Evolutionary conservation across 148 eudicot genomes (phyloP).

Genomic region (Chenopodium berlandieri): DNA sequence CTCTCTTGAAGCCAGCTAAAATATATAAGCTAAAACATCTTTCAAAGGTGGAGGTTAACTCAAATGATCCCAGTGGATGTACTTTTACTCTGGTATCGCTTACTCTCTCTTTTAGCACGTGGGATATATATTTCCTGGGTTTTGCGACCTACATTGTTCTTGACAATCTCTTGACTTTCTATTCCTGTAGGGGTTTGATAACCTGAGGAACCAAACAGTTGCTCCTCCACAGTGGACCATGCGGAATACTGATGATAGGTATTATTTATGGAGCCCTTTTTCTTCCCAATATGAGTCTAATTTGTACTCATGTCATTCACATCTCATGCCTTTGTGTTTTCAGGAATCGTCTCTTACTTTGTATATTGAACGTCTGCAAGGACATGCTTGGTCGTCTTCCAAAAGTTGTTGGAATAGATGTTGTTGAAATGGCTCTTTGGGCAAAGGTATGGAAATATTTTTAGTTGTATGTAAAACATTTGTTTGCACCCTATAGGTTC

Average conservation of each 20-base stretch:
- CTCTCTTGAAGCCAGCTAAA: conserved; percentile 70
- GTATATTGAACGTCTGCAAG: conserved; percentile 78
- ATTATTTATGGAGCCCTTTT: conserved; percentile 8
- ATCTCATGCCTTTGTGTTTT: conserved; percentile 19
- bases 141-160: background rate
- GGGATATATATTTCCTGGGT: background rate
- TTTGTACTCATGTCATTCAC: background rate
- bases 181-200: conserved; percentile 79
- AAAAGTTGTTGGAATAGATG: conserved; percentile 95
- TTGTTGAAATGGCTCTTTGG: conserved; percentile 99
- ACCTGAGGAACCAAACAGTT: conserved; percentile 91
- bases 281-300: background rate
- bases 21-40: conserved; percentile 90
- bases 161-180: background rate
- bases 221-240: conserved; percentile 98
- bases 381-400: conserved; percentile 81
- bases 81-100: conserved; percentile 74
- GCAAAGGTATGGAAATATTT: conserved; percentile 63
- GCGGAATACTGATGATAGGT: conserved; percentile 99
- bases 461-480: background rate
- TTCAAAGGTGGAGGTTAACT: conserved; percentile 80
- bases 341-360: conserved; percentile 83
- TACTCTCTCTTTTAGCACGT: conserved; percentile 10
- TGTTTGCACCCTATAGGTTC: background rate
- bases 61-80: conserved; percentile 86